Base-by-base conservation (phyloP, 1,284 basidiomycete species). In the Tilletiopsis washingtonensis region DNA sequence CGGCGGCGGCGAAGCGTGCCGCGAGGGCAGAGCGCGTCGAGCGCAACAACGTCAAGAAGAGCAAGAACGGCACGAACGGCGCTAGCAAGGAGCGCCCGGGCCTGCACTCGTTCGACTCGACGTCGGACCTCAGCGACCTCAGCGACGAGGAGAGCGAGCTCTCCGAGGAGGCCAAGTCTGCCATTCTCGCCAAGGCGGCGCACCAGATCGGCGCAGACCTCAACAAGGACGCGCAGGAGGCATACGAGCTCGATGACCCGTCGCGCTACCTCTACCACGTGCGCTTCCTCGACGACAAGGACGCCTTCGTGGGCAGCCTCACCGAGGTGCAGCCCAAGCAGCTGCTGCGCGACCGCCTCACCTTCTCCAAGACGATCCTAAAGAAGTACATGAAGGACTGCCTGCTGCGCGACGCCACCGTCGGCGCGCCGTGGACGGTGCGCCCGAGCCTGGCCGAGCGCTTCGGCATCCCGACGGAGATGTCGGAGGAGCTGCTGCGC, bases 351-450 rank as follows among this genome's bases (percentile, higher is more conserved):
- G 93, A 98, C 74, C 86, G 91, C 51, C 80, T 91, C 29, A 84
- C 87, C 19, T 97, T 96, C 76, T 93, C 89, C 39, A 94, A 96
- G 74, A 90, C 91, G 14, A 93, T 97, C 63, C 80, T 98, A 25
- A 88, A 91, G 59, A 86, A 91, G 34, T 97, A 93, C 75, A 85
- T 98, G 45, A 85, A 88, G 55, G 93, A 97, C 69, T 91, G 88
- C 67, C 84, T 97, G 3, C 82, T 86, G 61, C 84, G 93, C 43
- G 90, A 93, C 55, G 80, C 90, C 12, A 85, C 88, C 17, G 84
- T 93, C 34, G 90, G 87, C 27, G 88, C 88, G 0, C 91, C 93
- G 3, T 98, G 93, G 93, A 83, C 84, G 1, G 90, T 97, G 32
- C 94, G 96, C 72, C 81, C 82, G 4, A 76, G 79, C 11, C 84